Percentiles rank a stretch among this genome's conserved stretches.
Evolutionary conservation across 2,329 filamentous ascomycete genomes (phyloP).

Genomic region (Coniochaeta sp.): DNA sequence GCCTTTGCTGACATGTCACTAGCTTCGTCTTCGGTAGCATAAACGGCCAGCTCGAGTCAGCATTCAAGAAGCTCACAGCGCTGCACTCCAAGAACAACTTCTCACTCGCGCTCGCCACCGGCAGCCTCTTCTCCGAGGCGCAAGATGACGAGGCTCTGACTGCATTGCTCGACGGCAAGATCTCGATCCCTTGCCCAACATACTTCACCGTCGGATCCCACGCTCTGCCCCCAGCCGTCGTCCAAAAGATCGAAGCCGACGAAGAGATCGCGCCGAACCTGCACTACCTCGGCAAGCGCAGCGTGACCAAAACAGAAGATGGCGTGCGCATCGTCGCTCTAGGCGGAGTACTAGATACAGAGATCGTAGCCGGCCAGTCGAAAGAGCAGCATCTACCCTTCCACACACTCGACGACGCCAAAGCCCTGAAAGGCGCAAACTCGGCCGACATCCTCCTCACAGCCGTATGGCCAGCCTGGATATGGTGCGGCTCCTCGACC

Average conservation of each 20-base stretch:
- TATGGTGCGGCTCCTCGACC: conserved; percentile 60
- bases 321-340: conserved; percentile 82
- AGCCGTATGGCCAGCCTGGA: conserved; percentile 70
- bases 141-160: conserved; percentile 52
- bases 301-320: conserved; percentile 81
- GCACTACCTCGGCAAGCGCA: conserved; percentile 80
- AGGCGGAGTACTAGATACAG: conserved; percentile 63
- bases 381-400: conserved; percentile 69
- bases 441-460: conserved; percentile 83
- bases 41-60: conserved; percentile 67
- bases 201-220: conserved; percentile 81
- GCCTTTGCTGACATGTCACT: background rate
- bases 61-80: conserved; percentile 71
- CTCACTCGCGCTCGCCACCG: conserved; percentile 73
- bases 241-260: conserved; percentile 65
- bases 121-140: conserved; percentile 67
- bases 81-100: conserved; percentile 86
- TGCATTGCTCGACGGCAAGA: conserved; percentile 63
- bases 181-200: conserved; percentile 70
- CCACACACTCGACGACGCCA: conserved; percentile 71
- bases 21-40: conserved; percentile 79
- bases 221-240: conserved; percentile 62
- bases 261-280: conserved; percentile 83
- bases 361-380: conserved; percentile 53
- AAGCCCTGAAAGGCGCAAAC: conserved; percentile 66